phyloP scores from a whole-genome alignment of 495 filamentous ascomycete species.

The Penicillium atrosanguineum region DNA sequence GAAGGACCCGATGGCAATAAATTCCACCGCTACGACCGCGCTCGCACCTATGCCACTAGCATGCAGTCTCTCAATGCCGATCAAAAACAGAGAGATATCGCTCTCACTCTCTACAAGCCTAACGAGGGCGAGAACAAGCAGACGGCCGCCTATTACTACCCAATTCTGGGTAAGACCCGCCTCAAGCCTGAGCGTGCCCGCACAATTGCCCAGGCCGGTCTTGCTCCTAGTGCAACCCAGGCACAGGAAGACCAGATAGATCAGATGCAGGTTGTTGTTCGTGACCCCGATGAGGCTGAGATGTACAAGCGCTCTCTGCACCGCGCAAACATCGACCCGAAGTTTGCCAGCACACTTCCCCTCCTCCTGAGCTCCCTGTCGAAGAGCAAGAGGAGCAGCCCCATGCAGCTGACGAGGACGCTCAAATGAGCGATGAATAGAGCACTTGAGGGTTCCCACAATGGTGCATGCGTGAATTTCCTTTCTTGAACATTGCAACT shows the following conservation, averaged over 20 bases:
- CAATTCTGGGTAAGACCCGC: conserved; percentile 67
- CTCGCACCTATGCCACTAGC: conserved; percentile 82
- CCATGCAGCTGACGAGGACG: conserved; percentile 16
- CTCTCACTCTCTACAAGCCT: conserved; percentile 61
- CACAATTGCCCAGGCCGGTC: conserved; percentile 48
- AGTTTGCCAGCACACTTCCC: conserved; percentile 40
- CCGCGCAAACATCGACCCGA: conserved; percentile 43
- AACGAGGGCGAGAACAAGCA: conserved; percentile 48
- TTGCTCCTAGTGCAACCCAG: conserved; percentile 36
- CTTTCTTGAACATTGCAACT: conserved; percentile 17
- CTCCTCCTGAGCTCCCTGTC: conserved; percentile 31
- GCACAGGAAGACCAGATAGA: conserved; percentile 50
- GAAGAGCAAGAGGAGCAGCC: conserved; percentile 18
- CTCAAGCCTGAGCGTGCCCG: conserved; percentile 57
- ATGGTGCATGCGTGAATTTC: conserved; percentile 1
- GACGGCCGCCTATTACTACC: conserved; percentile 87
- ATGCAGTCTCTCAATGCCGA: conserved; percentile 59
- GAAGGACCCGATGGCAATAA: conserved; percentile 41
- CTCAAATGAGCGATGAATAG: conserved; percentile 26
- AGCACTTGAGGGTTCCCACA: neutral
- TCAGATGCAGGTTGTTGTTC: conserved; percentile 51
- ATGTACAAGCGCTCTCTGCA: conserved; percentile 46
- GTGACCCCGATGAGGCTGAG: conserved; percentile 54
- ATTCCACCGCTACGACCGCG: conserved; percentile 70
- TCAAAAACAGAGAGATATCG: conserved; percentile 55